phyloP scores from a whole-genome alignment of 2,329 filamentous ascomycete genomes.

The Claviceps paspali region DNA sequence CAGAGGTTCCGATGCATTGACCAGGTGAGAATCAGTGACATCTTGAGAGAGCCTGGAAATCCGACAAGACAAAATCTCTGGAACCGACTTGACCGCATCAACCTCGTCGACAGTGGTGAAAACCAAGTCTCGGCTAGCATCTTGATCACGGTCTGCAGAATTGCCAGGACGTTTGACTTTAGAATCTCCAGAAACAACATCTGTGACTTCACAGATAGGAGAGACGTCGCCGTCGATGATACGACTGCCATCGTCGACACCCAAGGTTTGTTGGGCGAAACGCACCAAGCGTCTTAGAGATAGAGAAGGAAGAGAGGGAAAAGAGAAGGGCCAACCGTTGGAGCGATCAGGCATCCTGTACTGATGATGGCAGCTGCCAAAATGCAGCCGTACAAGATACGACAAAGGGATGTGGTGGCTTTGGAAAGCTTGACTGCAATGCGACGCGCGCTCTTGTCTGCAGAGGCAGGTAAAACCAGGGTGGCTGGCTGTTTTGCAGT shows the following conservation, averaged over 20 bases:
- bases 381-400: neutral
- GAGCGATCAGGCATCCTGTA: conserved; percentile 1
- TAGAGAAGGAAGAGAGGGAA: conserved; percentile 1
- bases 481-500: neutral
- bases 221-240: neutral
- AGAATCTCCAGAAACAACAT: neutral
- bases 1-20: neutral
- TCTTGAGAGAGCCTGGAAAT: neutral
- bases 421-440: neutral
- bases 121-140: neutral
- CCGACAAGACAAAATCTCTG: neutral
- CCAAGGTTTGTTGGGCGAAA: neutral
- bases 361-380: neutral
- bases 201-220: neutral
- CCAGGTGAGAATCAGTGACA: neutral
- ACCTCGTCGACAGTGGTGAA: neutral
- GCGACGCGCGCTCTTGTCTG: neutral
- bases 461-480: neutral
- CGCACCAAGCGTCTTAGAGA: neutral
- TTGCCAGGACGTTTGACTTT: neutral
- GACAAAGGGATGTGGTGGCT: neutral
- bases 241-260: neutral
- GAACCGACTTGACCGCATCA: neutral
- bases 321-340: neutral
- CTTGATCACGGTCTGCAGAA: neutral